Evolutionary conservation across 257 asterid genomes (phyloP), one percentile per base, ranked within the genome.

Genomic region (Leonotis leonurus): DNA sequence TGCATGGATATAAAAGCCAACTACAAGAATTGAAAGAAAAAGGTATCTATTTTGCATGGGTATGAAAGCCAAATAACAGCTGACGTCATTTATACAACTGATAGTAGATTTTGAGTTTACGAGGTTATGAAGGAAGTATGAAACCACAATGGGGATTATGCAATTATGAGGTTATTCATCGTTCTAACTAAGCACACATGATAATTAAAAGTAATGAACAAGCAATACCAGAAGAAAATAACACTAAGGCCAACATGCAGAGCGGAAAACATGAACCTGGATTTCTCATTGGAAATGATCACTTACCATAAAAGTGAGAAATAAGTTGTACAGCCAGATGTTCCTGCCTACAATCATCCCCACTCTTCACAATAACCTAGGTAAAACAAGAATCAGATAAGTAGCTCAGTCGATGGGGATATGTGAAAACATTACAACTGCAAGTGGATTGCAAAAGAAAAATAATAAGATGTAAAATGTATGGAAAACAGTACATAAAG

Each of bases 331-430:
- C 77, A 41, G 77, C 77, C 50, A 72, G 72, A 69, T 72, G 77
- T 65, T 72, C 77, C 72, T 72, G 77, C 64, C 77, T 41, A 43
- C 77, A 72, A 69, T 72, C 77, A 65, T 72, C 77, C 40, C 77
- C 77, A 72, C 77, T 72, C 67, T 72, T 72, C 77, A 72, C 77
- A 58, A 72, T 72, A 66, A 56, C 72, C 77, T 72, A 59, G 48
- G 56, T 22, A 29, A 56, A 50, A 35, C 43, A 71, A 51, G 63
- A 71, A 56, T 32, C n/a, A 24, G 35, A 60, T 70, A 51, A 37
- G 27, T 39, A 39, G 49, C 21, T n/a, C 8, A 40, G 12, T 17
- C 26, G 16, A 50, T n/a, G 62, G 62, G 10, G 24, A 37, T 20
- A 35, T 27, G 16, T 37, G 40, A 32, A 21, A 40, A 62, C 33